These are phyloP conservation scores for Ciborinia camelliae DNA, from an alignment of 2,329 filamentous ascomycete species.

Conservation along the genomic window DNA sequence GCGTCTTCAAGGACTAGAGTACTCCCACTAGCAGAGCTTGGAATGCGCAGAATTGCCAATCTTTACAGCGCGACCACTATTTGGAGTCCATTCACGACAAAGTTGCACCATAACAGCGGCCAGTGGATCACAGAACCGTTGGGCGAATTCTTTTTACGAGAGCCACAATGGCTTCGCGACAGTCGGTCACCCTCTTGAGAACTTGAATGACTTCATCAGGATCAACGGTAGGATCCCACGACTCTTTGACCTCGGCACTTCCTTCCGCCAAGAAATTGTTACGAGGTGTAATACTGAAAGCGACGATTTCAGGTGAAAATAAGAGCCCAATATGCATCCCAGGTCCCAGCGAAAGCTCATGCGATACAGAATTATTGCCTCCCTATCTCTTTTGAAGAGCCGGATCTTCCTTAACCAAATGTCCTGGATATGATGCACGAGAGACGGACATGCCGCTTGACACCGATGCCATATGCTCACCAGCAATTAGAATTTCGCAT, in stretches of 20 bases:
- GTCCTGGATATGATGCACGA: constrained; percentile 10
- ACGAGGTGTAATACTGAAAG: neutral
- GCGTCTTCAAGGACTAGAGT: constrained; percentile 43
- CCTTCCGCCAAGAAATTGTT: neutral
- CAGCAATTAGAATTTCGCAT: constrained; percentile 28
- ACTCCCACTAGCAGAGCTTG: constrained; percentile 63
- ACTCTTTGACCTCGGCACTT: constrained; percentile 41
- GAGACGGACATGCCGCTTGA: neutral
- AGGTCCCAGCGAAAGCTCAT: constrained; percentile 49
- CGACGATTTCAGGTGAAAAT: constrained; percentile 23
- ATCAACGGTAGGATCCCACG: constrained; percentile 39
- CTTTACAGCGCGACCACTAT: constrained; percentile 39
- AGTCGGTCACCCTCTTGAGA: constrained; percentile 24
- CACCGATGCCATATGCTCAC: constrained; percentile 7
- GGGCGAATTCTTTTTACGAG: constrained; percentile 29
- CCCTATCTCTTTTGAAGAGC: neutral
- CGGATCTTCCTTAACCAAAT: neutral
- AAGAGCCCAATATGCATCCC: constrained; percentile 45
- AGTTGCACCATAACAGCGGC: constrained; percentile 36
- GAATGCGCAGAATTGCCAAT: constrained; percentile 66
- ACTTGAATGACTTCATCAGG: constrained; percentile 30
- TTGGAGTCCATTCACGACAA: constrained; percentile 35
- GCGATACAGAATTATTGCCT: neutral
- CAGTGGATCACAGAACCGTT: constrained; percentile 31
- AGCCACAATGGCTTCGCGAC: constrained; percentile 27